Percentiles rank a stretch among this genome's conserved stretches.
These are phyloP conservation scores for Tolypocladium ophioglossoides DNA, from an alignment of 2,329 filamentous ascomycete species.

Conservation along the genomic window DNA sequence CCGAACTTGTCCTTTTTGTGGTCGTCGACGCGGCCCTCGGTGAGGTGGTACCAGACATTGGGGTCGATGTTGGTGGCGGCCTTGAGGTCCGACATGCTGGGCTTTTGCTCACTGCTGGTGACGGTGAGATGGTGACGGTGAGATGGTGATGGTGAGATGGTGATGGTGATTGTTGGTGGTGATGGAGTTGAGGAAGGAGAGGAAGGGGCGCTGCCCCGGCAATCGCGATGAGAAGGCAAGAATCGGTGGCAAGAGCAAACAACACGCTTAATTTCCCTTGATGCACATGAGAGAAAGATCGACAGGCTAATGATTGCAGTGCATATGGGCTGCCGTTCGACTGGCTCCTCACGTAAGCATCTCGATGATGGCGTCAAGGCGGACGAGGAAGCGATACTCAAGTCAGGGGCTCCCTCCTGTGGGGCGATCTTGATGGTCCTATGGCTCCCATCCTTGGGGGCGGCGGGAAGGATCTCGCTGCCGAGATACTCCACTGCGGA, in stretches of 20 bases:
- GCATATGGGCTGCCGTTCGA: neutral
- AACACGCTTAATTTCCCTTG: neutral
- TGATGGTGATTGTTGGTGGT: neutral
- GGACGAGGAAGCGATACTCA: too few species aligned
- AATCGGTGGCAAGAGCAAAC: neutral
- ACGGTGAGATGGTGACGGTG: too few species aligned
- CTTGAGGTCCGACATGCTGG: conserved; percentile 5
- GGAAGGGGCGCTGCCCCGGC: neutral
- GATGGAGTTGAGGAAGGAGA: neutral
- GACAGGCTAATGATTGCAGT: neutral
- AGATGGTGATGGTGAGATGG: too few species aligned
- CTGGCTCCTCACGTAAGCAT: neutral
- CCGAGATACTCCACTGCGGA: too few species aligned
- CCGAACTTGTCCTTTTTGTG: conserved; percentile 11
- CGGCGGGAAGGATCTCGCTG: neutral
- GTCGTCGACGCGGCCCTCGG: conserved; percentile 22
- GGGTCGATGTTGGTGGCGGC: conserved; percentile 17
- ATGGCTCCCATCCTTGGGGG: neutral
- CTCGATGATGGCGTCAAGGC: neutral
- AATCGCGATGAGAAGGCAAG: neutral
- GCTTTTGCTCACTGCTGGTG: too few species aligned
- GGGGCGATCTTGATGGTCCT: neutral
- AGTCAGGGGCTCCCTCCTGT: neutral
- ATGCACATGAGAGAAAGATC: neutral
- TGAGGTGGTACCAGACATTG: conserved; percentile 25